Base-by-base conservation (phyloP, 805 yeast species). In the Jamesozyma jinghongensis region DNA sequence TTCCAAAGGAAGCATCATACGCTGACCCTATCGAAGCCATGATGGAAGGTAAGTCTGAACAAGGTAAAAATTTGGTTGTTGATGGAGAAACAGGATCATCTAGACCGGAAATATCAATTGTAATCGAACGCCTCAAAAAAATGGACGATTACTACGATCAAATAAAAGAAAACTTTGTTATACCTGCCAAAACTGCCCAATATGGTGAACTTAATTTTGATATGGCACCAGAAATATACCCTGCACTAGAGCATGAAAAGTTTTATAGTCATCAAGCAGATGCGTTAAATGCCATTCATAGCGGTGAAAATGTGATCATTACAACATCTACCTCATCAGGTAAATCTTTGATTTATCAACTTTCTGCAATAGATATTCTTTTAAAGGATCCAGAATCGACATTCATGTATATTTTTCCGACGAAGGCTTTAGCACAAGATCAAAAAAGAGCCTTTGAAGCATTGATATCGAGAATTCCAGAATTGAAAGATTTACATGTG, bases 251-350 rank as follows among this genome's bases (percentile, higher is more conserved):
- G 34, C 63, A 67, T 8, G 67, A 70, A 1, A 56, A 65, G 5
- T 71, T 90, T 28, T 92, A 86, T 57, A 57, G 75, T 0, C 99
- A 92, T 62, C 99, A 92, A 57, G 76, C 83, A 1, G 72, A 74
- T 38, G 97, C 96, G 0, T 58, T 88, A 2, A 71, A 79, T 40
- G 71, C 79, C 0, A 61, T 83, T 18, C 59, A 74, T 36, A 50
- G 62, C 0, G 77, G 77, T 0, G 67, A 74, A 36, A 79, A 88
- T 60, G 86, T 87, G 4, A 84, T 92, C 33, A 79, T 88, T 2
- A 80, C 95, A n/a, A 92, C 98, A 0, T 78, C 97, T 0, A 92
- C 99, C 0, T 86, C 97, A 0, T 87, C 97, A 0, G 99, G 99
- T 36, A 92, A 92, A 53, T 88, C 97, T 0, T 66, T 92, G 45